Percentiles rank a stretch among this genome's conserved stretches.
Evolutionary conservation across 441 rosid species (phyloP).

Genomic region (Brassica balearica): DNA sequence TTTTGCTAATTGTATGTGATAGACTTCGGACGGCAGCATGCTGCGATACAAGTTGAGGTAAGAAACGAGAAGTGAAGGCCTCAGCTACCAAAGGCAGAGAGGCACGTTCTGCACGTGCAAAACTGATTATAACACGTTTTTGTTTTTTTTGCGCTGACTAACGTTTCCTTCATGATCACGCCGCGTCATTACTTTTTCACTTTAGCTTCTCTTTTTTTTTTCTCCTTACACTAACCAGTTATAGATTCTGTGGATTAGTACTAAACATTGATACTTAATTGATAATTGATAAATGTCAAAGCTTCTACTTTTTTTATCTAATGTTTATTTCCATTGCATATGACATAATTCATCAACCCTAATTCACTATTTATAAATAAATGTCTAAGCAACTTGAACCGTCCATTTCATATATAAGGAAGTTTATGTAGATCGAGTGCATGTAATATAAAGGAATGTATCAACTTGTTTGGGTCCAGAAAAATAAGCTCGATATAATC

Average conservation of each 20-base stretch:
- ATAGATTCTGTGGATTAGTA: constrained; percentile 20
- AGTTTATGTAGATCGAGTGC: background rate
- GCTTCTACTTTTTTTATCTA: background rate
- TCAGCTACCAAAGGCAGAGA: background rate
- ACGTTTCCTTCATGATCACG: constrained; percentile 5
- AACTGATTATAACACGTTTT: constrained; percentile 36
- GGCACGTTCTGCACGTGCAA: constrained; percentile 30
- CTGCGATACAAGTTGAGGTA: background rate
- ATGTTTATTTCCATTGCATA: constrained; percentile 7
- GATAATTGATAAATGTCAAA: background rate
- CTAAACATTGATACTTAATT: constrained; percentile 4
- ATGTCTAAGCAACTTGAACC: constrained; percentile 19
- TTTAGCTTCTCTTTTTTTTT: constrained; percentile 10
- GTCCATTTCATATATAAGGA: constrained; percentile 8
- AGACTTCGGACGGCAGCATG: constrained; percentile 13
- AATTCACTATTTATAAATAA: background rate
- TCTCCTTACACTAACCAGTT: constrained; percentile 11
- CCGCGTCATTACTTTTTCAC: constrained; percentile 26
- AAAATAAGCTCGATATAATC: too few species aligned
- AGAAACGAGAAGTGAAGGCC: background rate
- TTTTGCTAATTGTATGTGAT: background rate
- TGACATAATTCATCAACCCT: background rate
- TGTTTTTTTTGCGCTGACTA: constrained; percentile 16
- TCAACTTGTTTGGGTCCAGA: too few species aligned
- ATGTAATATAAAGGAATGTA: too few species aligned